Evolutionary conservation across 2,329 filamentous ascomycete genomes (phyloP), one percentile per base, ranked within the genome.

Genomic region (Fusarium lyarnte): DNA sequence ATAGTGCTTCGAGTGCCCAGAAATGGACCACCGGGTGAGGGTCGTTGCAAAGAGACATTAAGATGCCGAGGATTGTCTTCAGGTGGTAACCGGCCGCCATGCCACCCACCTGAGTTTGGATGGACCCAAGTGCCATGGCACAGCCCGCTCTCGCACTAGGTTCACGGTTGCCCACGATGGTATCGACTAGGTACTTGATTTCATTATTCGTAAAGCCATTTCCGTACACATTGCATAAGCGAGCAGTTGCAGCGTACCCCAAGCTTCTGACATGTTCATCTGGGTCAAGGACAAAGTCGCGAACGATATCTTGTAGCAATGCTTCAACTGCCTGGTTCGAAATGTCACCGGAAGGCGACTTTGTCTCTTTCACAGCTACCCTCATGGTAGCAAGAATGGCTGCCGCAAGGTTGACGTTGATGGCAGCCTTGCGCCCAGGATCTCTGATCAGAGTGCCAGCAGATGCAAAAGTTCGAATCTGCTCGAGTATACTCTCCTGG

Each of bases 11-110:
- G 47, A 99, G 85, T 6, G 97, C 95, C 94, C 95, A 98, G 79
- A 95, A 97, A 81, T 99, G 96, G 13, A 99, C 96, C 2, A 93
- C 91, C 0, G 96, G 95, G 79, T 99, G 96, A 25, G 95, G 94
- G 78, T 99, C 96, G 75, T 95, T 97, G 80, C 94, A 95, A 14
- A 99, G 87, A 12, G 96, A 98, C 93, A 98, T 97, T n/a, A 99
- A 85, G 42, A 99, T 97, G 23, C 95, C 93, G n/a, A 98, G 88
- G 54, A 99, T 98, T 3, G 94, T 98, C 84, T 98, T 98, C 55
- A 99, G 87, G 80, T 99, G 96, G 76, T 96, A 94, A 7, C 95
- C 94, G 60, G 96, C 96, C 58, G 96, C 96, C 95, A 99, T 98
- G 63, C 96, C 95, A 63, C 96, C 97, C 38, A 99, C 93, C 80